Conservation (phyloP, 2,329 filamentous ascomycete species). For the Orbilia javanica region DNA sequence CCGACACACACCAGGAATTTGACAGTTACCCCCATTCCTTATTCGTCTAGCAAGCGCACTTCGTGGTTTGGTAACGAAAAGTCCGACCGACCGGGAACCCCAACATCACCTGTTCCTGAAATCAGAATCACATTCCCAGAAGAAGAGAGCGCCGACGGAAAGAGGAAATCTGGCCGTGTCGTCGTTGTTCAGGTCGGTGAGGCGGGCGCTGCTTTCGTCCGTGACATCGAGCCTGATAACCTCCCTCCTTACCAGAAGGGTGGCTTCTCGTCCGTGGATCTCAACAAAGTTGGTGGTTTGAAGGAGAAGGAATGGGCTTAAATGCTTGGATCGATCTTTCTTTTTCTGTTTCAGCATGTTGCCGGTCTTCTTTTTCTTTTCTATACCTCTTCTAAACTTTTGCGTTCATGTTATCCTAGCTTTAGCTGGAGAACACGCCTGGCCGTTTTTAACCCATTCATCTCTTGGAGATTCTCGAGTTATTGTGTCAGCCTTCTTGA, state of each 20-base stretch:
- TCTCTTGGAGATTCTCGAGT: slow-evolving; percentile 44
- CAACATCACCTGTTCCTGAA: slow-evolving; percentile 85
- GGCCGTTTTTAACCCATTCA: slow-evolving; percentile 8
- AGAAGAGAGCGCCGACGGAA: slow-evolving; percentile 88
- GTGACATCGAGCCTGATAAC: slow-evolving; percentile 76
- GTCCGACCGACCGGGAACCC: slow-evolving; percentile 66
- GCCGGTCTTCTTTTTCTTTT: slow-evolving; percentile 8
- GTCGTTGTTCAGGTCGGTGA: slow-evolving; percentile 93
- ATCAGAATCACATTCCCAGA: slow-evolving; percentile 99
- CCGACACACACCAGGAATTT: slow-evolving; percentile 64
- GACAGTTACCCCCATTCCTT: slow-evolving; percentile 68
- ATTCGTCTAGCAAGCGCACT: slow-evolving; percentile 49
- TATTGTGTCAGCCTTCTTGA: slow-evolving; percentile 30
- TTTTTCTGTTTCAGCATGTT: slow-evolving; percentile 31
- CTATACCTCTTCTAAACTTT: slow-evolving; percentile 12
- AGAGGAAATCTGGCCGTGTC: slow-evolving; percentile 84
- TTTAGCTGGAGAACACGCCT: slow-evolving; percentile 27
- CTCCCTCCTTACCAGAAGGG: slow-evolving; percentile 83
- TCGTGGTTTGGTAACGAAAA: slow-evolving; percentile 61
- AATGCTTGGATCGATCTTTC: slow-evolving; percentile 21
- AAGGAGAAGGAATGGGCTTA: slow-evolving; percentile 80
- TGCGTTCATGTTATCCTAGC: slow-evolving; percentile 49
- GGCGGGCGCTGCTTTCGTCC: slow-evolving; percentile 81
- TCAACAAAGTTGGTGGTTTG: slow-evolving; percentile 91
- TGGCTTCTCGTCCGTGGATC: slow-evolving; percentile 94